Evolutionary conservation across 306 rosid species (phyloP).

Genomic region (Benincasa hispida): DNA sequence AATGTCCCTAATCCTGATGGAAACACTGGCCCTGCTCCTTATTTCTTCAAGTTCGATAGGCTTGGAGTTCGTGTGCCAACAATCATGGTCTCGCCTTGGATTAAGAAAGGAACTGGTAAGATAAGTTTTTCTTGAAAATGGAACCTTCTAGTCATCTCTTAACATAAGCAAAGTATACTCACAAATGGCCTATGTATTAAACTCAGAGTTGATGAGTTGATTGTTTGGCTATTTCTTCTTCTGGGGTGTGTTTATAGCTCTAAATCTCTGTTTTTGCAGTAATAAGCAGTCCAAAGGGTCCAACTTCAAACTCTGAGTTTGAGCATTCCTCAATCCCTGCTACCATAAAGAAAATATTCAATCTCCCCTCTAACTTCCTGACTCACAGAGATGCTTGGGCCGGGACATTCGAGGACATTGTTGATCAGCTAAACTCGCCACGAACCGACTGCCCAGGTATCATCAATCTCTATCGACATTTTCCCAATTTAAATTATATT

Average conservation of each 20-base stretch:
- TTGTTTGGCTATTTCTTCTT: neutral
- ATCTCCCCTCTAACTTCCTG: conserved; percentile 76
- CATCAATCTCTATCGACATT: neutral
- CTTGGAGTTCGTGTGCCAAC: conserved; percentile 96
- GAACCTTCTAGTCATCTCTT: too few species aligned
- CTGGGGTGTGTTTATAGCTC: neutral
- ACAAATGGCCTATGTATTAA: too few species aligned
- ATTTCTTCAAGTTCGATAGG: conserved; percentile 93
- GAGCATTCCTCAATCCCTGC: conserved; percentile 99
- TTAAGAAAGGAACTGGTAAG: conserved; percentile 90
- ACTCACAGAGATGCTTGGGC: conserved; percentile 99
- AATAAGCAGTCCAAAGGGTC: conserved; percentile 60
- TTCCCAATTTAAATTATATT: neutral
- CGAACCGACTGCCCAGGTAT: conserved; percentile 96
- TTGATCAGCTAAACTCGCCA: conserved; percentile 57
- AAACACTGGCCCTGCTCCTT: conserved; percentile 93
- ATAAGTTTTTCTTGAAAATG: neutral
- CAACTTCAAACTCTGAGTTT: conserved; percentile 70
- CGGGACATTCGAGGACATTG: conserved; percentile 76
- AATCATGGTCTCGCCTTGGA: conserved; percentile 97
- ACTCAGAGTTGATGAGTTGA: neutral
- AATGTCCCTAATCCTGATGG: conserved; percentile 94
- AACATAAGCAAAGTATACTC: too few species aligned
- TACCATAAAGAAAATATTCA: conserved; percentile 92
- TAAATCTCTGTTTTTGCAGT: conserved; percentile 33